Percentiles rank a stretch among this genome's conserved stretches.
phyloP scores from a whole-genome alignment of 106 monocot genomes.

The Ottelia alismoides region DNA sequence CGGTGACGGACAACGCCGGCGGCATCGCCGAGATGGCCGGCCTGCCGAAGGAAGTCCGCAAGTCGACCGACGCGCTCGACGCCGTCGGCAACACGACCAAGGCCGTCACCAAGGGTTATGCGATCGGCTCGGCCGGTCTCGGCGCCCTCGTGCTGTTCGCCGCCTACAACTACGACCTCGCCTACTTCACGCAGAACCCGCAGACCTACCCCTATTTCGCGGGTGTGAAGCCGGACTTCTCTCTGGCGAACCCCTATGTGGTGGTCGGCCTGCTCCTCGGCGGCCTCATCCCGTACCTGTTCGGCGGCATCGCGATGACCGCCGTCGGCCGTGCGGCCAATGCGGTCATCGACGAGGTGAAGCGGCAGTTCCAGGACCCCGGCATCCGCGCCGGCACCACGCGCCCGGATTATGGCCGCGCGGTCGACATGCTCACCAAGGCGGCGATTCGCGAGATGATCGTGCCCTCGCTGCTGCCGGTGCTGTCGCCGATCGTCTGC shows the following conservation, averaged over 20 bases:
- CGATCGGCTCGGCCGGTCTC: constrained; percentile 70
- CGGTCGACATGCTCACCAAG: constrained; percentile 78
- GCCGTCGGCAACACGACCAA: constrained; percentile 75
- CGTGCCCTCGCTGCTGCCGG: constrained; percentile 69
- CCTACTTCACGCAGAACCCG: too few species aligned
- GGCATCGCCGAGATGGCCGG: constrained; percentile 89
- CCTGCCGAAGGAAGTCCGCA: constrained; percentile 51
- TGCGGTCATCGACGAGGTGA: constrained; percentile 78
- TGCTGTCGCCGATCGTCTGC: constrained; percentile 63
- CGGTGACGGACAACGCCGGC: constrained; percentile 78
- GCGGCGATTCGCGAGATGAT: constrained; percentile 90
- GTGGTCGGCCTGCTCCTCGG: constrained; percentile 64
- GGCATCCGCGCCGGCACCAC: constrained; percentile 61
- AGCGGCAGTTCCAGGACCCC: constrained; percentile 60
- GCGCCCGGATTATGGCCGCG: constrained; percentile 69
- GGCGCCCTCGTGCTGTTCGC: constrained; percentile 72
- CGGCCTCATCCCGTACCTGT: constrained; percentile 82
- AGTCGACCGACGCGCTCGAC: constrained; percentile 73
- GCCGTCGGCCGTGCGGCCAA: constrained; percentile 68
- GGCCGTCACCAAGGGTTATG: constrained; percentile 82
- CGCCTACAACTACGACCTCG: too few species aligned
- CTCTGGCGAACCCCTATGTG: too few species aligned
- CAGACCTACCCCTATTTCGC: too few species aligned
- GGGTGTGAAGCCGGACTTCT: too few species aligned
- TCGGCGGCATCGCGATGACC: constrained; percentile 83